Conservation (phyloP, 441 rosid species). For the Flueggea neowawraea region DNA sequence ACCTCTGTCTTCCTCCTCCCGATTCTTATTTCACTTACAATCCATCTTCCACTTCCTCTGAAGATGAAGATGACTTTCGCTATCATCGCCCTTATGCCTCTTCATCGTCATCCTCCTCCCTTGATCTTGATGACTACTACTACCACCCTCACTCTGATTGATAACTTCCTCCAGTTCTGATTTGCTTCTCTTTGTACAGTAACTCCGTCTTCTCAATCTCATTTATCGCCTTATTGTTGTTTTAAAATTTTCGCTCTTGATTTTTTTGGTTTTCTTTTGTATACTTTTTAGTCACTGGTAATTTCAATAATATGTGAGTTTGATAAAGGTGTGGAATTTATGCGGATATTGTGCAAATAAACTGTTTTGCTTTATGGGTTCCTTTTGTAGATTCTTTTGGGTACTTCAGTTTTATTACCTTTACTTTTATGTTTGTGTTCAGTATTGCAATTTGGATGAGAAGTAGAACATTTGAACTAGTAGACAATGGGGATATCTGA, state of each 20-base stretch:
- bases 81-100: slow-evolving; percentile 4
- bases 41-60: neutral
- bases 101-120: slow-evolving; percentile 23
- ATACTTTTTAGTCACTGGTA: no score
- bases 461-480: no score
- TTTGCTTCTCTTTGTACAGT: slow-evolving; percentile 7
- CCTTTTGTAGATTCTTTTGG: no score
- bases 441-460: no score
- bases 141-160: slow-evolving; percentile 55
- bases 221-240: neutral
- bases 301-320: no score
- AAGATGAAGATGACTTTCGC: slow-evolving; percentile 12
- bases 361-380: no score
- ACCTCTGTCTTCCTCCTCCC: slow-evolving; percentile 59
- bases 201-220: neutral
- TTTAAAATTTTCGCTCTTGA: neutral
- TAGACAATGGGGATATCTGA: no score
- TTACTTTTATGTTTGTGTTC: no score
- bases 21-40: slow-evolving; percentile 47
- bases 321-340: no score
- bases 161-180: slow-evolving; percentile 7
- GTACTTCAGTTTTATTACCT: no score
- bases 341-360: no score
- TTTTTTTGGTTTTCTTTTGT: neutral
- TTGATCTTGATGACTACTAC: slow-evolving; percentile 36